These are phyloP conservation scores for Laburnicola sp. DNA, from an alignment of 2,329 filamentous ascomycete genomes.

Conservation along the genomic window DNA sequence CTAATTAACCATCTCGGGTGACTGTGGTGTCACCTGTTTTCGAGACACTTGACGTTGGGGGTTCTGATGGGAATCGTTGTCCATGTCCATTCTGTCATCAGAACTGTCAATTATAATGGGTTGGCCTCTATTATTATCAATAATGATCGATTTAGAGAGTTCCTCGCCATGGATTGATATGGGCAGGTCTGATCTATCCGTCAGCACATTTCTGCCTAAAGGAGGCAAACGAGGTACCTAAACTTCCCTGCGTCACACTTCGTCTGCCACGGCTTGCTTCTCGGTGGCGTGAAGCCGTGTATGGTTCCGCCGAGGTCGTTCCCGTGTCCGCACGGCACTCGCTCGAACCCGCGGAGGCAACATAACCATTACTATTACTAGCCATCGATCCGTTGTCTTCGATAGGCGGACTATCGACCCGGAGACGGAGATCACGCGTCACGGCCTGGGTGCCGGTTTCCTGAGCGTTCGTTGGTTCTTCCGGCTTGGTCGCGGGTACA, in stretches of 20 bases:
- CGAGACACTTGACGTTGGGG: no score
- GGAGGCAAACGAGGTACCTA: constrained; percentile 6
- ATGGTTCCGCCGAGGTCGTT: constrained; percentile 3
- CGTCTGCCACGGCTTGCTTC: constrained; percentile 7
- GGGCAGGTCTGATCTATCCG: constrained; percentile 4
- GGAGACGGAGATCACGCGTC: no score
- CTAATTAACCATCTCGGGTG: no score
- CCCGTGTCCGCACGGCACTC: constrained; percentile 4
- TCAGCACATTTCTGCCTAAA: no score
- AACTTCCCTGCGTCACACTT: constrained; percentile 6
- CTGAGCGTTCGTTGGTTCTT: no score
- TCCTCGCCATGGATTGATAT: constrained; percentile 4
- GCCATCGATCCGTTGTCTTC: constrained; percentile 3
- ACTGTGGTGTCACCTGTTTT: no score
- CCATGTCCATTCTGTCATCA: constrained; percentile 6
- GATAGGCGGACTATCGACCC: no score
- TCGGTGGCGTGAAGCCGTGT: constrained; percentile 6
- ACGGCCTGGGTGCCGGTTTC: no score
- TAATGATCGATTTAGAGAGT: constrained; percentile 6
- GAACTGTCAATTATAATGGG: constrained; percentile 7
- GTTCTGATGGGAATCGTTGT: constrained; percentile 6
- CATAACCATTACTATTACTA: no score
- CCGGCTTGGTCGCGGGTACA: no score
- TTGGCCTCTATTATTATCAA: no score
- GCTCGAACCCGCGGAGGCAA: constrained; percentile 5